Evolutionary conservation across 768 basidiomycete species (phyloP).

Genomic region (Lactarius deliciosus): DNA sequence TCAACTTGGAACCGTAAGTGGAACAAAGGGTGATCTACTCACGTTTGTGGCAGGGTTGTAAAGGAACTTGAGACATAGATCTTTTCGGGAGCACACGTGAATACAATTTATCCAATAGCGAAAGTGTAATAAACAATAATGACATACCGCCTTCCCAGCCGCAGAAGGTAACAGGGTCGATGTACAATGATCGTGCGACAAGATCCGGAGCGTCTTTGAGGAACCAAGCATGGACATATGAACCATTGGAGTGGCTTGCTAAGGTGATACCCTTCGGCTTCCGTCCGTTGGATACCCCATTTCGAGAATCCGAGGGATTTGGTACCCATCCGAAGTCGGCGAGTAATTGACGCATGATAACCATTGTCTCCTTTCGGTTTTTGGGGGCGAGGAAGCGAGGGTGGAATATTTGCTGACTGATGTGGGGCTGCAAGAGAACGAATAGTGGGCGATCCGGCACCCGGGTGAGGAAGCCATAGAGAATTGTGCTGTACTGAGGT

Average conservation of each 20-base stretch:
- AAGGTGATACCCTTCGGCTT: slow-evolving; percentile 63
- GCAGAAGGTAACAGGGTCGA: slow-evolving; percentile 89
- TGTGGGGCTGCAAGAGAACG: slow-evolving; percentile 78
- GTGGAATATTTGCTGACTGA: slow-evolving; percentile 85
- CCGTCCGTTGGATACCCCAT: slow-evolving; percentile 27
- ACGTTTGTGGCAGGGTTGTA: slow-evolving; percentile 70
- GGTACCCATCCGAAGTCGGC: slow-evolving; percentile 63
- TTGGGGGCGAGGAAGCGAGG: slow-evolving; percentile 69
- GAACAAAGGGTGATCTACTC: slow-evolving; percentile 33
- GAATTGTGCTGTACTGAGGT: slow-evolving; percentile 62
- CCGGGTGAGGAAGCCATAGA: slow-evolving; percentile 54
- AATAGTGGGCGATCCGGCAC: slow-evolving; percentile 72
- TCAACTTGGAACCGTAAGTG: slow-evolving; percentile 11
- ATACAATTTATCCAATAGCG: background rate
- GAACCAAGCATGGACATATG: slow-evolving; percentile 87
- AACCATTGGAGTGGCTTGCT: slow-evolving; percentile 88
- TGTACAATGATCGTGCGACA: slow-evolving; percentile 76
- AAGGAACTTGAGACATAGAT: slow-evolving; percentile 89
- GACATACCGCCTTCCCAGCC: slow-evolving; percentile 88
- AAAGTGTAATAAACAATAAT: slow-evolving; percentile 2
- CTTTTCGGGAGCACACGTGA: slow-evolving; percentile 39
- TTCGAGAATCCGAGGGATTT: slow-evolving; percentile 32
- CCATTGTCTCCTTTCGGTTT: slow-evolving; percentile 57
- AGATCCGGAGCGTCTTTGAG: slow-evolving; percentile 74
- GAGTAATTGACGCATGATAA: slow-evolving; percentile 56